Conservation (phyloP, 805 yeast species). For the Sugiyamaella floridensis region DNA sequence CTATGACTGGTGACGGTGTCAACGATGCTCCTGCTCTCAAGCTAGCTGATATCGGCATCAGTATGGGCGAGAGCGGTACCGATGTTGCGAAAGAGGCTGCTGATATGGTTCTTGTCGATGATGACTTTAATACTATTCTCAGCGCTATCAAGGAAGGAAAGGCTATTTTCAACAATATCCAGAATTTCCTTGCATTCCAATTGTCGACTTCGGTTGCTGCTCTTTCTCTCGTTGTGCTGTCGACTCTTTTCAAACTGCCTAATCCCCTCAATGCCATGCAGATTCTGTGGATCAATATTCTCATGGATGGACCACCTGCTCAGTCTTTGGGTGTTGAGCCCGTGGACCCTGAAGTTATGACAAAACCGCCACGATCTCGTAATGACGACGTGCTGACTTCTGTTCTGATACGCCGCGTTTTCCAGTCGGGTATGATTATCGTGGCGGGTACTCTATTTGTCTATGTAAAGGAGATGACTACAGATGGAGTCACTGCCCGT, state of each 20-base stretch:
- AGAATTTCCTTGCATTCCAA: slow-evolving; percentile 91
- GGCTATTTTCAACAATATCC: slow-evolving; percentile 93
- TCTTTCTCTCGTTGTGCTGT: slow-evolving; percentile 74
- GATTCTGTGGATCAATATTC: slow-evolving; percentile 91
- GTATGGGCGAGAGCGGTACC: slow-evolving; percentile 85
- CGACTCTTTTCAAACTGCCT: slow-evolving; percentile 82
- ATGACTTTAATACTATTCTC: slow-evolving; percentile 89
- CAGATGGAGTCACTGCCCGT: slow-evolving; percentile 77
- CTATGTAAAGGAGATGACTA: slow-evolving; percentile 76
- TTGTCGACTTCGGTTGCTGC: slow-evolving; percentile 95
- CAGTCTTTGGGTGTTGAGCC: slow-evolving; percentile 97
- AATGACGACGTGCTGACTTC: slow-evolving; percentile 74
- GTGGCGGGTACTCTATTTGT: slow-evolving; percentile 81
- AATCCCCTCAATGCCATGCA: slow-evolving; percentile 98
- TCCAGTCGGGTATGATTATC: slow-evolving; percentile 71
- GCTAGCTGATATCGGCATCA: slow-evolving; percentile 56
- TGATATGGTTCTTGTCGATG: slow-evolving; percentile 95
- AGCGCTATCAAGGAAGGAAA: slow-evolving; percentile 96
- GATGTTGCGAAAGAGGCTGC: slow-evolving; percentile 98
- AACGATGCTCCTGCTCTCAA: slow-evolving; percentile 60
- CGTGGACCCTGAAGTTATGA: slow-evolving; percentile 93
- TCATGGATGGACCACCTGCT: slow-evolving; percentile 99
- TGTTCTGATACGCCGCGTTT: slow-evolving; percentile 60
- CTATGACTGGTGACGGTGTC: slow-evolving; percentile 62
- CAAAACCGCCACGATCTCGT: slow-evolving; percentile 89